Conservation (phyloP, 306 rosid genomes). For the Lagenaria siceraria region DNA sequence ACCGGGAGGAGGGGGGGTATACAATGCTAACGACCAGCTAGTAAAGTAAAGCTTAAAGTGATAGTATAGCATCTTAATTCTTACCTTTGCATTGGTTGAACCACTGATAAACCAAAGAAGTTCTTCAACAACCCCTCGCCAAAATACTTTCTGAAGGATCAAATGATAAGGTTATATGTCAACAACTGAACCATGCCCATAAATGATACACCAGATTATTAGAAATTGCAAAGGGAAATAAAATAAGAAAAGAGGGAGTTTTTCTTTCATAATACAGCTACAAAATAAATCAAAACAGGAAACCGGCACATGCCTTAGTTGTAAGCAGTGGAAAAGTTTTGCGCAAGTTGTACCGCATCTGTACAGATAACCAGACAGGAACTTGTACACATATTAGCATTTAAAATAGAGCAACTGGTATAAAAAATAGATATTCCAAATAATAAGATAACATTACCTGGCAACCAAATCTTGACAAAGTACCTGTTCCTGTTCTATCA, state of each 20-base stretch:
- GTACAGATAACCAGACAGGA: constrained; percentile 14
- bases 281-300: constrained; percentile 9
- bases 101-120: constrained; percentile 99
- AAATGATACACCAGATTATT: not conserved
- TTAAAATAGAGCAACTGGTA: not conserved
- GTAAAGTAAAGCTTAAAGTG: not conserved
- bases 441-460: constrained; percentile 44
- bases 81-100: constrained; percentile 92
- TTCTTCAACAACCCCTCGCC: constrained; percentile 98
- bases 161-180: constrained; percentile 6
- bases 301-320: constrained; percentile 55
- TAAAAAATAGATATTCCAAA: constrained; percentile 9
- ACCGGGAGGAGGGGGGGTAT: not conserved
- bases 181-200: not conserved
- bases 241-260: constrained; percentile 4
- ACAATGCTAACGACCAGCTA: not conserved
- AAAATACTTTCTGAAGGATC: constrained; percentile 74
- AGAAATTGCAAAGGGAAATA: not conserved
- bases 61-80: not conserved
- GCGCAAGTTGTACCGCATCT: constrained; percentile 92
- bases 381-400: not conserved
- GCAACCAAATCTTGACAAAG: constrained; percentile 82
- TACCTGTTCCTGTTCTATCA: constrained; percentile 97
- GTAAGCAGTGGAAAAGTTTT: constrained; percentile 82
- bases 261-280: not conserved